phyloP scores from a whole-genome alignment of 441 rosid species.

The Mallotus japonicus region DNA sequence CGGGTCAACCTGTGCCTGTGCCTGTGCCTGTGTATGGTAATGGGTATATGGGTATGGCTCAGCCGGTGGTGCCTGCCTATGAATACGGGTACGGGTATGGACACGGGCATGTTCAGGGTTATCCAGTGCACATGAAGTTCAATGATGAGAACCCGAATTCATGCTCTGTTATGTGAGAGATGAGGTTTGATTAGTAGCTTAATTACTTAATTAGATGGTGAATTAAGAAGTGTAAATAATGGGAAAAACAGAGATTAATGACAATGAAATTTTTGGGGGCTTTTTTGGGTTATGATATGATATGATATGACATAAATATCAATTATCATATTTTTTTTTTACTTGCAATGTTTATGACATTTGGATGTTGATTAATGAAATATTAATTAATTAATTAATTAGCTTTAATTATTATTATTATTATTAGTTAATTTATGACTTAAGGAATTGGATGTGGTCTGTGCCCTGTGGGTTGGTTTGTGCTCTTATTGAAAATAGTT shows the following conservation, averaged over 20 bases:
- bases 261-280: background rate
- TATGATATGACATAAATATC: background rate
- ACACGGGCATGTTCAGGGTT: constrained; percentile 22
- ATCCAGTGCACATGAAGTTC: constrained; percentile 48
- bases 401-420: no score
- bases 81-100: constrained; percentile 26
- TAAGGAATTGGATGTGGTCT: background rate
- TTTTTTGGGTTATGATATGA: background rate
- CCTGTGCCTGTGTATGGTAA: constrained; percentile 9
- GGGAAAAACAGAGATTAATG: background rate
- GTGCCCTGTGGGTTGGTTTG: background rate
- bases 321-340: background rate
- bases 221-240: constrained; percentile 19
- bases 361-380: background rate
- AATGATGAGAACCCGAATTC: constrained; percentile 74
- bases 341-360: no score
- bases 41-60: constrained; percentile 22
- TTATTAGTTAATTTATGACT: no score
- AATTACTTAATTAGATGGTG: background rate
- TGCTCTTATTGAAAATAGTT: background rate
- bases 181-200: no score
- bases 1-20: constrained; percentile 20
- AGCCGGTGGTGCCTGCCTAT: constrained; percentile 17
- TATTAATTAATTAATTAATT: constrained; percentile 2
- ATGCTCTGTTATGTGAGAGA: constrained; percentile 40